phyloP scores from a whole-genome alignment of 345 rosid genomes.

The Melaleuca alternifolia region DNA sequence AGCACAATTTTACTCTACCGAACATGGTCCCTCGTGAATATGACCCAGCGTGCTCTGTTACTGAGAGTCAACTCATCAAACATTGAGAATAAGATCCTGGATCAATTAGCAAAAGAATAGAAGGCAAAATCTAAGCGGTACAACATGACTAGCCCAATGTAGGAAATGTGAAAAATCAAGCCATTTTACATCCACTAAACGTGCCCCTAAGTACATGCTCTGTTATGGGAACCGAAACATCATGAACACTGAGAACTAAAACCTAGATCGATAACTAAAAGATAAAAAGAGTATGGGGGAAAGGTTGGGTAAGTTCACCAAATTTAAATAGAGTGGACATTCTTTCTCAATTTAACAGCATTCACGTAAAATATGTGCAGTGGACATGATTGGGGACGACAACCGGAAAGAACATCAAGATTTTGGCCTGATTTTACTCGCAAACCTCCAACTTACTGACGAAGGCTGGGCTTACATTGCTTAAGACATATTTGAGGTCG shows the following conservation, averaged over 20 bases:
- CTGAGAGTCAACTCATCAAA: background rate
- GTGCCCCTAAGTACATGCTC: background rate
- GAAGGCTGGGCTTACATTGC: background rate
- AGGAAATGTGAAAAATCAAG: background rate
- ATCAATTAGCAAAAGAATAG: too few relatives aligned
- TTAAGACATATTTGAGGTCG: background rate
- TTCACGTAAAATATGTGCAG: background rate
- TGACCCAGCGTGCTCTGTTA: background rate
- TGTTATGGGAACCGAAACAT: background rate
- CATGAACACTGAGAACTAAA: background rate
- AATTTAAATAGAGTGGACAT: background rate
- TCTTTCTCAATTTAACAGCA: background rate
- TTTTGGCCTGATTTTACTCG: background rate
- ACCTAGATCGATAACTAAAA: background rate
- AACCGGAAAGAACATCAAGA: background rate
- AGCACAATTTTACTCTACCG: too few relatives aligned
- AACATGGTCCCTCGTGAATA: too few relatives aligned
- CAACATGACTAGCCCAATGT: too few relatives aligned
- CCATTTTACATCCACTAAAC: background rate
- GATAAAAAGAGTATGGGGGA: background rate
- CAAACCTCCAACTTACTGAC: background rate
- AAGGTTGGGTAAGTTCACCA: background rate
- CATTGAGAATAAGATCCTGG: background rate
- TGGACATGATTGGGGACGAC: background rate
- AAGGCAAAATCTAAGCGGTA: background rate